A percentile compares a stretch with the other conserved stretches of the same genome.
Conservation (phyloP, 768 basidiomycete genomes). For the Lepiota subincarnata region DNA sequence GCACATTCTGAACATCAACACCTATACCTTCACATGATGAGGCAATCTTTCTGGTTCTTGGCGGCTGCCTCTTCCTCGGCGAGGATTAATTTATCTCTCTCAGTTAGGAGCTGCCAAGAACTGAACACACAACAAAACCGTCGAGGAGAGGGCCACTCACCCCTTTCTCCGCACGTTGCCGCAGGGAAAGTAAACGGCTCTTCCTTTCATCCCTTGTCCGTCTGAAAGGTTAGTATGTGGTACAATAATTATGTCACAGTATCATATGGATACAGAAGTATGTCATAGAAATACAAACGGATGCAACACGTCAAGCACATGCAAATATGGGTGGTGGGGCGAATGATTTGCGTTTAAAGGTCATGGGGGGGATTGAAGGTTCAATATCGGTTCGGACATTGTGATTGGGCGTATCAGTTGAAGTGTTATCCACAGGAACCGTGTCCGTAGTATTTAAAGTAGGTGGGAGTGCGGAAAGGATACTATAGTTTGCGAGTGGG, state of each 20-base stretch:
- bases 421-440: constrained; percentile 10
- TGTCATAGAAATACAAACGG: constrained; percentile 18
- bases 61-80: constrained; percentile 44
- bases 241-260: constrained; percentile 13
- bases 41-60: constrained; percentile 48
- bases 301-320: constrained; percentile 47
- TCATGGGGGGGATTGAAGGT: constrained; percentile 33
- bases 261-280: constrained; percentile 22
- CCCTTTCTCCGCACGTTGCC: constrained; percentile 71
- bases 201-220: constrained; percentile 73
- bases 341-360: constrained; percentile 41
- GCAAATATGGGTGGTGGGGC: constrained; percentile 67
- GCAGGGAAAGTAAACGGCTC: constrained; percentile 66
- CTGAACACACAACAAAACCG: background rate
- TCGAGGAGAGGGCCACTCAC: constrained; percentile 34
- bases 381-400: constrained; percentile 19
- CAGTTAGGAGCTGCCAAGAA: constrained; percentile 45
- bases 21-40: constrained; percentile 43
- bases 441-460: constrained; percentile 15
- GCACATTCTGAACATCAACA: background rate
- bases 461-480: constrained; percentile 22
- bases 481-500: constrained; percentile 67
- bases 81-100: constrained; percentile 59
- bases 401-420: constrained; percentile 15
- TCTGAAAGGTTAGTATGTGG: constrained; percentile 31